phyloP scores from a whole-genome alignment of 805 yeast species.

The Sugiyamaella qingdaonensis region DNA sequence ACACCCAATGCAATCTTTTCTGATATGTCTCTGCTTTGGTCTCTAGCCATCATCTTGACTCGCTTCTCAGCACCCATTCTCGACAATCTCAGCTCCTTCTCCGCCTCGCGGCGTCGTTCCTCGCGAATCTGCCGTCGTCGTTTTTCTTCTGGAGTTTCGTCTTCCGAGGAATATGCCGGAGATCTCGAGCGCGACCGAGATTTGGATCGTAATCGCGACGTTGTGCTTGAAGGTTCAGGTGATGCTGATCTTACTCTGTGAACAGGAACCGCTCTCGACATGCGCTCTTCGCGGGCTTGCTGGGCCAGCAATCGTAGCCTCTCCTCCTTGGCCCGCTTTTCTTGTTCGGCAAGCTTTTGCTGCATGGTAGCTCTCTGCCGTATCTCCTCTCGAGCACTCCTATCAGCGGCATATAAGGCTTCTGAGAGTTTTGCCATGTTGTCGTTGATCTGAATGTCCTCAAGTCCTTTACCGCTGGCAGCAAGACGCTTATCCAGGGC shows the following conservation, averaged over 20 bases:
- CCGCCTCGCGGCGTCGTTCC: conserved; percentile 46
- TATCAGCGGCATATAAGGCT: conserved; percentile 70
- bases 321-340: conserved; percentile 47
- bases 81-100: conserved; percentile 42
- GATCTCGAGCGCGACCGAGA: conserved; percentile 1
- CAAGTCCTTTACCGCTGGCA: conserved; percentile 40
- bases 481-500: conserved; percentile 74
- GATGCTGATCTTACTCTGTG: conserved; percentile 2
- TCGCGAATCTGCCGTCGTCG: conserved; percentile 40
- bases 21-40: conserved; percentile 49
- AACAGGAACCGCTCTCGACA: not conserved
- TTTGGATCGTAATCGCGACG: not conserved
- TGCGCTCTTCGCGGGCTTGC: conserved; percentile 41
- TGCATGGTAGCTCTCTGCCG: conserved; percentile 47
- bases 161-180: conserved; percentile 6
- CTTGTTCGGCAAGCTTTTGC: conserved; percentile 47
- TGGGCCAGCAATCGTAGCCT: conserved; percentile 48
- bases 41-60: conserved; percentile 40
- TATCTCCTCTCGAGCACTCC: conserved; percentile 54
- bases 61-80: conserved; percentile 45
- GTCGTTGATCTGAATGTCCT: conserved; percentile 44
- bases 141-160: conserved; percentile 27
- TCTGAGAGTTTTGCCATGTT: conserved; percentile 59
- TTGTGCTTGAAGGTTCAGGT: not conserved
- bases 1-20: conserved; percentile 53